These are phyloP conservation scores for Dictyostelium intermedium DNA, from an alignment of 78 protist genomes.

Conservation along the genomic window DNA sequence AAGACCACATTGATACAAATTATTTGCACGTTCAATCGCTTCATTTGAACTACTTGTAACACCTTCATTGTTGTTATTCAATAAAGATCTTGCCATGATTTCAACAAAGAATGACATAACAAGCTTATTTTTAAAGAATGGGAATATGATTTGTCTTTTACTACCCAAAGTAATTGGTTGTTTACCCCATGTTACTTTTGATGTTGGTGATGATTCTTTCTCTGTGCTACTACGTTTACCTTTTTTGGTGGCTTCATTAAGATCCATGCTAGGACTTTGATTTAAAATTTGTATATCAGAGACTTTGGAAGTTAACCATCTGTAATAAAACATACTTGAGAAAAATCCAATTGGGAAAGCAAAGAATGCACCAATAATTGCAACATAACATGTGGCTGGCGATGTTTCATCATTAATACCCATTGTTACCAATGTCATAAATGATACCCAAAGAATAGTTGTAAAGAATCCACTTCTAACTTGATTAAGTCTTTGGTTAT, in stretches of 20 bases:
- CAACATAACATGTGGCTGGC: constrained; percentile 21
- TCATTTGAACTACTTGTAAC: background rate
- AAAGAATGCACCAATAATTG: constrained; percentile 4
- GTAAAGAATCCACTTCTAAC: constrained; percentile 59
- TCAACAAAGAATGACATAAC: constrained; percentile 40
- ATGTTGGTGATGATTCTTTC: background rate
- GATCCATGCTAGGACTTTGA: too few relatives aligned
- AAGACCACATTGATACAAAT: constrained; percentile 63
- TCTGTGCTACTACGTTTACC: background rate
- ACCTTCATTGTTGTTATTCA: background rate
- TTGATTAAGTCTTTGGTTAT: constrained; percentile 66
- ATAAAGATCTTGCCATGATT: constrained; percentile 42
- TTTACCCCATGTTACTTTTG: constrained; percentile 12
- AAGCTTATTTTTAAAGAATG: constrained; percentile 14
- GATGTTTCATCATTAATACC: background rate
- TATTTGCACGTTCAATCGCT: constrained; percentile 37
- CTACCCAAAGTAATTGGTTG: background rate
- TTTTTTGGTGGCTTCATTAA: background rate
- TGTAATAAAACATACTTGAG: background rate
- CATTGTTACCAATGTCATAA: constrained; percentile 9
- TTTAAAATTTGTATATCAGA: too few relatives aligned
- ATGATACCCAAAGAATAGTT: constrained; percentile 23
- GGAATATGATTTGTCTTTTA: constrained; percentile 26
- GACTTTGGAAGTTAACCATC: background rate
- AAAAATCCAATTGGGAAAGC: constrained; percentile 39